These are phyloP conservation scores for Emmonsiellopsis sp. DNA, from an alignment of 2,329 filamentous ascomycete species.

Conservation along the genomic window DNA sequence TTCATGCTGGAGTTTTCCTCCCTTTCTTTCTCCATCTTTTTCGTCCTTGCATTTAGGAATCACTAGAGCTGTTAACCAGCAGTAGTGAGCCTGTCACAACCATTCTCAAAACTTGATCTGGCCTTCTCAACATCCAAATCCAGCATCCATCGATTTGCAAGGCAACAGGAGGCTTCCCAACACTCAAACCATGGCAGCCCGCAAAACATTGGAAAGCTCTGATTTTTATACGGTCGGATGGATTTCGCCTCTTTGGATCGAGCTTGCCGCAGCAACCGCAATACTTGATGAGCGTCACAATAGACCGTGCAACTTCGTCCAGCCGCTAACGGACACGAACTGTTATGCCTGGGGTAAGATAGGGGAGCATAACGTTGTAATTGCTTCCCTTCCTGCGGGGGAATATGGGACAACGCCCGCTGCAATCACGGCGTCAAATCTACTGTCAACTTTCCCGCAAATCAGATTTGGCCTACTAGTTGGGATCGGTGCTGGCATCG, in stretches of 20 bases:
- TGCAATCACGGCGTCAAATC: conserved; percentile 7
- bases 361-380: conserved; percentile 14
- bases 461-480: conserved; percentile 13
- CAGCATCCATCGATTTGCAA: too few species aligned
- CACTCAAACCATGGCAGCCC: too few species aligned
- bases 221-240: conserved; percentile 23
- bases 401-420: conserved; percentile 5
- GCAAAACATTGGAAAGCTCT: not conserved
- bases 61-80: too few species aligned
- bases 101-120: too few species aligned
- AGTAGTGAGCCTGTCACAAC: too few species aligned
- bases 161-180: too few species aligned
- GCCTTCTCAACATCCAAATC: too few species aligned
- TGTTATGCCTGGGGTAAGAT: conserved; percentile 14
- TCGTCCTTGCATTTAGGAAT: too few species aligned
- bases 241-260: conserved; percentile 23
- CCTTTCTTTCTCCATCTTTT: too few species aligned
- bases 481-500: conserved; percentile 17
- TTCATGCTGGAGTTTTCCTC: too few species aligned
- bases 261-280: conserved; percentile 18
- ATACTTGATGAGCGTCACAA: conserved; percentile 23
- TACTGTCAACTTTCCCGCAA: conserved; percentile 12
- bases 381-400: conserved; percentile 8
- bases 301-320: not conserved
- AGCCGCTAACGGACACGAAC: conserved; percentile 6